These are phyloP conservation scores for Solanum habrochaites DNA, from an alignment of 257 asterid species.

Conservation along the genomic window DNA sequence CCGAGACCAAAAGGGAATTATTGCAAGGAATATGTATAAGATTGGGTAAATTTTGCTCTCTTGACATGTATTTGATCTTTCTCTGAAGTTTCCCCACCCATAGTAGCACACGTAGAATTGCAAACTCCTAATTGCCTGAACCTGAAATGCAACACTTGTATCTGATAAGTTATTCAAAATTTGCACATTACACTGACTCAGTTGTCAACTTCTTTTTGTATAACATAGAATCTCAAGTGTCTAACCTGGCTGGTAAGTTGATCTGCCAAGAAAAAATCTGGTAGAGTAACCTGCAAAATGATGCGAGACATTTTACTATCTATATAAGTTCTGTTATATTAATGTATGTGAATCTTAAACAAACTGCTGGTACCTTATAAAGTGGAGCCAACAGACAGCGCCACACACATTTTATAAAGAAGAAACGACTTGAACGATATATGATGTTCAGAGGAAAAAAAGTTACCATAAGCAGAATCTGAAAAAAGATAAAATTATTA, in stretches of 20 bases:
- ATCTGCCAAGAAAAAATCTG: constrained; percentile 90
- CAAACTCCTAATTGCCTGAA: constrained; percentile 62
- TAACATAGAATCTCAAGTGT: background rate
- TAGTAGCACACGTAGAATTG: constrained; percentile 60
- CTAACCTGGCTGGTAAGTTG: constrained; percentile 92
- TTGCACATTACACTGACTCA: background rate
- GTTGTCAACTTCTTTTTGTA: background rate
- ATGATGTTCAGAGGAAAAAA: constrained; percentile 63
- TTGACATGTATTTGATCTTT: constrained; percentile 30
- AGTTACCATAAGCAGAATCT: constrained; percentile 43
- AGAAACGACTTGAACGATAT: constrained; percentile 73
- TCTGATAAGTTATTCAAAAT: background rate
- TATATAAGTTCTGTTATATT: background rate
- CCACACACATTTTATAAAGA: constrained; percentile 47
- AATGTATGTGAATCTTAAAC: background rate
- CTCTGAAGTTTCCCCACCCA: constrained; percentile 50
- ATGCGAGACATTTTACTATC: background rate
- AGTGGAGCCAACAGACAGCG: constrained; percentile 79
- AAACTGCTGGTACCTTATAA: constrained; percentile 44
- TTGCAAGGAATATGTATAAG: constrained; percentile 36
- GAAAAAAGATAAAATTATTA: background rate
- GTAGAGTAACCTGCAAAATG: constrained; percentile 42
- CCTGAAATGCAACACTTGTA: constrained; percentile 24
- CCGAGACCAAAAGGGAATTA: constrained; percentile 66
- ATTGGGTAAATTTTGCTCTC: constrained; percentile 1